Conservation (phyloP, 2,329 filamentous ascomycete species). For the Fusarium devonianum region DNA sequence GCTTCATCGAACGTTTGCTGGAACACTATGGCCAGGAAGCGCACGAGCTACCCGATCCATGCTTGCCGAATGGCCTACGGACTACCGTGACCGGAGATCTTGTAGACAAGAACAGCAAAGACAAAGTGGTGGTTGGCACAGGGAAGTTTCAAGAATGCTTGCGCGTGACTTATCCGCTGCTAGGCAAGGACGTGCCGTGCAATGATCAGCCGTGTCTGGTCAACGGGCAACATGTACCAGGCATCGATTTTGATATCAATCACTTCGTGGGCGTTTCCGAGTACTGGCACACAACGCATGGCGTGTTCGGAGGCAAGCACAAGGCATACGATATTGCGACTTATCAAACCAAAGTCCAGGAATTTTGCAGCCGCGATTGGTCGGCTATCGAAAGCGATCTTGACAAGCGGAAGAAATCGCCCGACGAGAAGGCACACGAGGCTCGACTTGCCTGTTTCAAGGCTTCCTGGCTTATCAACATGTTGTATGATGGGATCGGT, state of each 20-base stretch:
- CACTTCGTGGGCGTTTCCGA: constrained; percentile 98
- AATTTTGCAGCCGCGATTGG: constrained; percentile 90
- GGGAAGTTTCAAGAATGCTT: constrained; percentile 89
- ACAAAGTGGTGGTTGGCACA: constrained; percentile 75
- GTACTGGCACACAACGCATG: constrained; percentile 98
- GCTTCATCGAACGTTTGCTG: constrained; percentile 81
- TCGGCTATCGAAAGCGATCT: constrained; percentile 73
- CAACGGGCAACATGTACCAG: constrained; percentile 89
- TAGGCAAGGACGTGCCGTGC: constrained; percentile 90
- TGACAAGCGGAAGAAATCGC: constrained; percentile 71
- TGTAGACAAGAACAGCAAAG: constrained; percentile 50
- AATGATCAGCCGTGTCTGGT: constrained; percentile 84
- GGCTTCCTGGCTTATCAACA: constrained; percentile 95
- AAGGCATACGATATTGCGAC: constrained; percentile 89
- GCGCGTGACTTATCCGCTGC: constrained; percentile 78
- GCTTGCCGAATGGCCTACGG: constrained; percentile 79
- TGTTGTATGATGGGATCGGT: constrained; percentile 94
- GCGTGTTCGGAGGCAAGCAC: constrained; percentile 81
- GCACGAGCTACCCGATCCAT: constrained; percentile 85
- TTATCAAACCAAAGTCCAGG: constrained; percentile 83
- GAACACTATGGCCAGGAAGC: constrained; percentile 67
- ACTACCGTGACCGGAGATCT: constrained; percentile 74
- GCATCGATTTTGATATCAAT: constrained; percentile 96
- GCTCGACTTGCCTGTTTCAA: constrained; percentile 96
- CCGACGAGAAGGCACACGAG: constrained; percentile 78